phyloP scores from a whole-genome alignment of 2,329 filamentous ascomycete species.

The Xylariales sp. region DNA sequence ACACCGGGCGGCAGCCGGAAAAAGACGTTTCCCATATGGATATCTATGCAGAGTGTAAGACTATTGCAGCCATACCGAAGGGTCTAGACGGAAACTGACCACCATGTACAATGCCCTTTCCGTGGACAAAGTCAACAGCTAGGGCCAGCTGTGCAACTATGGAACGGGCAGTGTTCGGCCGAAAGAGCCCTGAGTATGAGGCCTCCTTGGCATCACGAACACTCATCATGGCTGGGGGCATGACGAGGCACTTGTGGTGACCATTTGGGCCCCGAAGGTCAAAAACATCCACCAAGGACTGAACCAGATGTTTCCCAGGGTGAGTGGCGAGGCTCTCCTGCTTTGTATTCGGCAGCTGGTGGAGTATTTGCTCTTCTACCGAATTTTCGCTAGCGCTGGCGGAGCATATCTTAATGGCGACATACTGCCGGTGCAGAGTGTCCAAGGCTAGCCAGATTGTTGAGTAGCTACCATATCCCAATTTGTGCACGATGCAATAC shows the following conservation, averaged over 20 bases:
- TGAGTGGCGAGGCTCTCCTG: background rate
- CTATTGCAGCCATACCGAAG: slow-evolving; percentile 3
- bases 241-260: background rate
- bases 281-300: slow-evolving; percentile 4
- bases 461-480: background rate
- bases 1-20: slow-evolving; percentile 3
- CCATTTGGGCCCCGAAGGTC: background rate
- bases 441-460: slow-evolving; percentile 4
- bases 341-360: background rate
- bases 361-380: background rate
- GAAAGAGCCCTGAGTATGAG: slow-evolving; percentile 1
- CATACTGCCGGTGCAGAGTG: background rate
- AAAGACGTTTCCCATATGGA: slow-evolving; percentile 8
- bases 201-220: background rate
- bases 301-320: slow-evolving; percentile 2
- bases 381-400: background rate
- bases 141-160: background rate
- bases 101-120: slow-evolving; percentile 1
- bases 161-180: background rate
- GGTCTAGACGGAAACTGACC: background rate
- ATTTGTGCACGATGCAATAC: slow-evolving; percentile 10
- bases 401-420: slow-evolving; percentile 5
- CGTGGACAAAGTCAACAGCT: background rate
- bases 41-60: slow-evolving; percentile 11
- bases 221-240: background rate